Evolutionary conservation across 179 eudicot species (phyloP), one percentile per base, ranked within the genome.

Genomic region (Gypsophila paniculata): DNA sequence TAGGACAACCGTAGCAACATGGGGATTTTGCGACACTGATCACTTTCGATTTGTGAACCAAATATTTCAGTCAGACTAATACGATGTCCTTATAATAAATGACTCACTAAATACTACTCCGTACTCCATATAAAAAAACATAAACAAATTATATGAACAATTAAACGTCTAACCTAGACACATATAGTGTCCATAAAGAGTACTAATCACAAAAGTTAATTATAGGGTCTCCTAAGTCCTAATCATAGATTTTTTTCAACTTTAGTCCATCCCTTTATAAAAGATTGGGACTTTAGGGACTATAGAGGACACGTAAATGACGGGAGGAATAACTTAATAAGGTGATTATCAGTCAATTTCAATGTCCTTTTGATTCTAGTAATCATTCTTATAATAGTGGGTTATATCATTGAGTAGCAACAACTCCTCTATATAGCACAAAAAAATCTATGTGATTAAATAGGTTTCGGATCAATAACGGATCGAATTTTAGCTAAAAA

Each of bases 251-350:
- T 54, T 53, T 70, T 53, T 1, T 5, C 68, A 22, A 39, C 78
- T 61, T 75, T 66, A 71, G 49, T 65, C 75, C 51, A 72, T 71
- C 25, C 65, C 74, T 77, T 65, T 65, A 65, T 71, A 71, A 23
- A 51, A 29, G 34, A 29, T 29, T 65, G 66, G 67, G 73, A 74
- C 34, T 13, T 46, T 6, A 44, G 71, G 29, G 71, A 42, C 79
- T 76, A 23, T 22, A 4, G 23, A 12, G 48, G 54, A 18, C 65
- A 71, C 75, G 60, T 13, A 57, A 71, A 57, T 71, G 79, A 71
- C 72, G 72, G 80, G 60, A 62, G 8, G 5, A 76, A 29, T 48
- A 62, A 6, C 48, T 18, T 17, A 17, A 14, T 4, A 49, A 23
- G 25, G 8, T 42, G 46, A 42, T 42, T 42, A 72, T 57, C 1